phyloP scores from a whole-genome alignment of 1,284 basidiomycete genomes.

The Malassezia japonica region DNA sequence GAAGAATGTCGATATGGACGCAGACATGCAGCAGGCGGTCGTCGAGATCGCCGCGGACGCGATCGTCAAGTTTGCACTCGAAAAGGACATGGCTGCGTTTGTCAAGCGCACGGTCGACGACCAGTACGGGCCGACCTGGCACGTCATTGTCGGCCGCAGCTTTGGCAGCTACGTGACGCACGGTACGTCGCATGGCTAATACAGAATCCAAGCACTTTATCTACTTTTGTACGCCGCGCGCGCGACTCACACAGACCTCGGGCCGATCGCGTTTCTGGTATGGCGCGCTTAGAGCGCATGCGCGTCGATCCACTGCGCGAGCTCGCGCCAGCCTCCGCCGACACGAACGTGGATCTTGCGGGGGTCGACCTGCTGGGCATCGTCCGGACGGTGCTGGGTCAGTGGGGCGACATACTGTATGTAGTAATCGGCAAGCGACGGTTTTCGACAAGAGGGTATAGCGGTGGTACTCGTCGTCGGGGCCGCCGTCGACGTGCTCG shows the following conservation, averaged over 20 bases:
- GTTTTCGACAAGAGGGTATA: conserved; percentile 63
- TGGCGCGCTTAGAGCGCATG: conserved; percentile 34
- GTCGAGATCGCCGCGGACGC: conserved; percentile 77
- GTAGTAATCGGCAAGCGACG: conserved; percentile 66
- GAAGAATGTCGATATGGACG: conserved; percentile 93
- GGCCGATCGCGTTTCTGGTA: conserved; percentile 43
- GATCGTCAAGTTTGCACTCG: conserved; percentile 80
- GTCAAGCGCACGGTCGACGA: conserved; percentile 96
- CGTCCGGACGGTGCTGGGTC: conserved; percentile 40
- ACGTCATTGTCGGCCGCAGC: conserved; percentile 93
- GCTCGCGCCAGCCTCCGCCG: conserved; percentile 66
- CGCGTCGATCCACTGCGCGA: conserved; percentile 60
- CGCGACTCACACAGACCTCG: conserved; percentile 29
- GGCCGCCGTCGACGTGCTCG: conserved; percentile 64
- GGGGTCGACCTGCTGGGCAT: conserved; percentile 7
- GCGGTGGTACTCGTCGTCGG: conserved; percentile 63
- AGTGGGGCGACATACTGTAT: conserved; percentile 51
- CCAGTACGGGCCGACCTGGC: conserved; percentile 86
- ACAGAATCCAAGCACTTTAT: conserved; percentile 46
- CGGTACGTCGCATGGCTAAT: conserved; percentile 55
- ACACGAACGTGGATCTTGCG: conserved; percentile 35
- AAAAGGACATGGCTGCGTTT: conserved; percentile 90
- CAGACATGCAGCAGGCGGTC: conserved; percentile 87
- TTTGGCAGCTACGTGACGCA: conserved; percentile 87
- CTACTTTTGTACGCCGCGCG: conserved; percentile 42